Evolutionary conservation across 2,329 filamentous ascomycete genomes (phyloP), one percentile per base, ranked within the genome.

Genomic region (Sordariomycetes sp.): DNA sequence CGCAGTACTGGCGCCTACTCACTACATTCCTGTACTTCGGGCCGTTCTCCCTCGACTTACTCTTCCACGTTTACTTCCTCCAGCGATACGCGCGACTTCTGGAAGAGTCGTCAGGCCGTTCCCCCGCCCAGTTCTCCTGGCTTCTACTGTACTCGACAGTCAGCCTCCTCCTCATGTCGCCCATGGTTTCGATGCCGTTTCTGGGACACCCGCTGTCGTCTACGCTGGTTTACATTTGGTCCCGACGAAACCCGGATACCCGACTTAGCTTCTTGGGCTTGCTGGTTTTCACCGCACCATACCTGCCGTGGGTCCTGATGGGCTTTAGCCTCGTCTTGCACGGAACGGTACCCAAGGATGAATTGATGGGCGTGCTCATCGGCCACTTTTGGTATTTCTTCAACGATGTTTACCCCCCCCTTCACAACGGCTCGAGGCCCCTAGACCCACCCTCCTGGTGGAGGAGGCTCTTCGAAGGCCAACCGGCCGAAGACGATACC

Each of bases 331-430:
- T 97, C 53, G 80, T 96, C n/a, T 80, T 97, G 69, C 91, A 97
- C 69, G 90, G 90, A 7, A 88, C 82, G 5, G 80, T 97, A 50
- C 94, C 94, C 3, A 96, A 95, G 73, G 94, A 97, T 70, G 94
- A 99, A 76, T 88, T 99, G 62, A 90, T 95, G 76, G 94, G 94
- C 3, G 90, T 97, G 18, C 85, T 94, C 11, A 92, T 97, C 46
- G 94, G 94, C 11, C 94, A 99, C 72, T 80, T 97, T 48, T 97
- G 92, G 88, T 99, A 97, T 72, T 99, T 97, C 75, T 97, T 97
- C 72, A 89, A 86, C 60, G 94, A 99, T 70, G 92, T 99, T 18
- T 99, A 96, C 71, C 94, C 94, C 3, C 89, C 91, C 3, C 81
- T 97, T 51, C 89, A 97, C 72, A 85, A 88, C 62, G 90, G 90